phyloP scores from a whole-genome alignment of 805 yeast genomes.

The Wickerhamiella brachini region DNA sequence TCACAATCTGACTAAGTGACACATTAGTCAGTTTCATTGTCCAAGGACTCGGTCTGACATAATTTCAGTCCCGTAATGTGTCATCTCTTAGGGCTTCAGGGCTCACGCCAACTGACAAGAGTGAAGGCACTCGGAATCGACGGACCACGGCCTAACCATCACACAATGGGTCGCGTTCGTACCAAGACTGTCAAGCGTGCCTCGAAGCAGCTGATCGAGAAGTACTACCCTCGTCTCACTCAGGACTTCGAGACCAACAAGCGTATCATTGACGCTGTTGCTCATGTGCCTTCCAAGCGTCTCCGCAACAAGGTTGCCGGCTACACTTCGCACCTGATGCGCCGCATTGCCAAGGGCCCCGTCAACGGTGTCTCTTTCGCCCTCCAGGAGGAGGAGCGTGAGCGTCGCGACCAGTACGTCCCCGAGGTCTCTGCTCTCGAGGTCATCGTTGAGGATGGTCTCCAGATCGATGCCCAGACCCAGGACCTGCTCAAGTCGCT shows the following conservation, averaged over 20 bases:
- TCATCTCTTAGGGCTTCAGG: background rate
- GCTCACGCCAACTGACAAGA: background rate
- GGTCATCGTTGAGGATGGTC: slow-evolving; percentile 87
- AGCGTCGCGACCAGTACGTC: slow-evolving; percentile 99
- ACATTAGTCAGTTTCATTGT: no score
- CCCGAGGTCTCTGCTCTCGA: slow-evolving; percentile 99
- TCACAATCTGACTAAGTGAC: no score
- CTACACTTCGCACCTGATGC: slow-evolving; percentile 99
- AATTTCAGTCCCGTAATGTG: no score
- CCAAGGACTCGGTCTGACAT: no score
- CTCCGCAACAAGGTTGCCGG: slow-evolving; percentile 99
- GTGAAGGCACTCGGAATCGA: background rate
- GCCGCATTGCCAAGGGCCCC: slow-evolving; percentile 99
- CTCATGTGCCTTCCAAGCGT: slow-evolving; percentile 98
- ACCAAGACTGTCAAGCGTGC: slow-evolving; percentile 99
- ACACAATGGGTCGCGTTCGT: slow-evolving; percentile 91
- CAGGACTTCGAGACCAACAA: slow-evolving; percentile 99
- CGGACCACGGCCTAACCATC: background rate
- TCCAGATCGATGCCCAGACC: slow-evolving; percentile 95
- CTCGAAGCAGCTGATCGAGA: slow-evolving; percentile 97
- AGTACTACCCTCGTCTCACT: slow-evolving; percentile 99
- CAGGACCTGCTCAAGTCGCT: slow-evolving; percentile 86
- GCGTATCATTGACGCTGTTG: slow-evolving; percentile 97
- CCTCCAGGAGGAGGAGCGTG: slow-evolving; percentile 99
- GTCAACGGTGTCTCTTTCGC: slow-evolving; percentile 99